These are phyloP conservation scores for Saitozyma sp. DNA, from an alignment of 768 basidiomycete species.

Conservation along the genomic window DNA sequence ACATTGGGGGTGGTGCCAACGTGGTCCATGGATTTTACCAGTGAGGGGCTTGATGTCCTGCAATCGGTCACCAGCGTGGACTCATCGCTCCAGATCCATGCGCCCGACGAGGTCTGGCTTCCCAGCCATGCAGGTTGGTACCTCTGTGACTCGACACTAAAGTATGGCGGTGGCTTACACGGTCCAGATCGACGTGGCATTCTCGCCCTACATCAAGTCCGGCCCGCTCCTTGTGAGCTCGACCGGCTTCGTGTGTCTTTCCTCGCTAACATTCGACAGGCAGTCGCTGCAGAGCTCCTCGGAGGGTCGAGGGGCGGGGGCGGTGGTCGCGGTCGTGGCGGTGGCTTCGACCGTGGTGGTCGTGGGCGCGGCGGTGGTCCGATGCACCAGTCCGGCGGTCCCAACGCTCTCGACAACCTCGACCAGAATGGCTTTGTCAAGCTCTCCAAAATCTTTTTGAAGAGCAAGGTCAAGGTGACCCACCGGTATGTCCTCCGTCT, in stretches of 20 bases:
- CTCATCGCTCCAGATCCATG: conserved; percentile 30
- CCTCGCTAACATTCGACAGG: background rate
- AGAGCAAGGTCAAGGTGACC: conserved; percentile 46
- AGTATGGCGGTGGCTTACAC: background rate
- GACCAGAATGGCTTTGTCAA: conserved; percentile 23
- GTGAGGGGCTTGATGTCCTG: conserved; percentile 12
- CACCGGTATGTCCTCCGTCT: conserved; percentile 30
- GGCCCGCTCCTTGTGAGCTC: conserved; percentile 31
- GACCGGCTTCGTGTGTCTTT: conserved; percentile 4
- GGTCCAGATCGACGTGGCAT: conserved; percentile 49
- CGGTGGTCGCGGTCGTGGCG: conserved; percentile 29
- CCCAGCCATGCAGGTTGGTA: conserved; percentile 40
- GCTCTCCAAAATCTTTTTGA: conserved; percentile 38
- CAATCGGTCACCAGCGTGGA: background rate
- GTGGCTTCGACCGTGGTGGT: conserved; percentile 32
- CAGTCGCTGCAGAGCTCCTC: conserved; percentile 2
- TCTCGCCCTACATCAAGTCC: conserved; percentile 46
- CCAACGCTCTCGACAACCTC: conserved; percentile 6
- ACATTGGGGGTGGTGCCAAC: conserved; percentile 20
- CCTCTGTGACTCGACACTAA: background rate
- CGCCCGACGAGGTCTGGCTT: conserved; percentile 33
- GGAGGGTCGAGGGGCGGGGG: conserved; percentile 11
- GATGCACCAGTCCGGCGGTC: conserved; percentile 19
- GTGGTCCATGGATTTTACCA: conserved; percentile 50
- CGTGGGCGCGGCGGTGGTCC: conserved; percentile 32